These are phyloP conservation scores for Xerocomus potaroensis DNA, from an alignment of 768 basidiomycete genomes.

Conservation along the genomic window DNA sequence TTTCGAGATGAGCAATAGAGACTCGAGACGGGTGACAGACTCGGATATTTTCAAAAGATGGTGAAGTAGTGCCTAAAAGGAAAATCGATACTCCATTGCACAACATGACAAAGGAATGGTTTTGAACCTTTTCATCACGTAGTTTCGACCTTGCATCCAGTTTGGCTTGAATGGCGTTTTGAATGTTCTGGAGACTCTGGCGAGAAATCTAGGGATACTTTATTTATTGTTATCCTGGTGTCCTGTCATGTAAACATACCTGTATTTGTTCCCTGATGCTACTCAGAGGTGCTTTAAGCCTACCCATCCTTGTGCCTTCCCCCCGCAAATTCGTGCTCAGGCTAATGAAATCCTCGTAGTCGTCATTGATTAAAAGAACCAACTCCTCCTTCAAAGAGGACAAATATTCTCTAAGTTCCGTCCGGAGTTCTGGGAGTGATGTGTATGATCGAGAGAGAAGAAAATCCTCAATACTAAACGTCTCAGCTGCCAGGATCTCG, in stretches of 20 bases:
- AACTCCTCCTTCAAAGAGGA: constrained; percentile 85
- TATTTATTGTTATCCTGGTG: background rate
- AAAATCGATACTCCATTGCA: constrained; percentile 1
- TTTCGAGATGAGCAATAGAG: constrained; percentile 65
- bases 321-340: constrained; percentile 89
- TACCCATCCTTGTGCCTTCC: constrained; percentile 69
- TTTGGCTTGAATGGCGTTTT: constrained; percentile 74
- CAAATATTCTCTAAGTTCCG: constrained; percentile 84
- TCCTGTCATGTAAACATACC: constrained; percentile 40
- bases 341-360: constrained; percentile 97
- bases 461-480: constrained; percentile 83
- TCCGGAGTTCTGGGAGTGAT: constrained; percentile 81
- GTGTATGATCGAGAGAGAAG: constrained; percentile 82
- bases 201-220: constrained; percentile 46
- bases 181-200: constrained; percentile 56
- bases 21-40: constrained; percentile 83
- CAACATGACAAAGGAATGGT: background rate
- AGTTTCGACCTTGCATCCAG: constrained; percentile 68
- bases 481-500: constrained; percentile 58
- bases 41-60: constrained; percentile 91
- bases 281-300: constrained; percentile 63
- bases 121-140: constrained; percentile 74
- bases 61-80: constrained; percentile 69
- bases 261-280: constrained; percentile 62
- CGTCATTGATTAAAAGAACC: constrained; percentile 93